Evolutionary conservation across 2,329 filamentous ascomycete genomes (phyloP).

Genomic region (Claviceps monticola): DNA sequence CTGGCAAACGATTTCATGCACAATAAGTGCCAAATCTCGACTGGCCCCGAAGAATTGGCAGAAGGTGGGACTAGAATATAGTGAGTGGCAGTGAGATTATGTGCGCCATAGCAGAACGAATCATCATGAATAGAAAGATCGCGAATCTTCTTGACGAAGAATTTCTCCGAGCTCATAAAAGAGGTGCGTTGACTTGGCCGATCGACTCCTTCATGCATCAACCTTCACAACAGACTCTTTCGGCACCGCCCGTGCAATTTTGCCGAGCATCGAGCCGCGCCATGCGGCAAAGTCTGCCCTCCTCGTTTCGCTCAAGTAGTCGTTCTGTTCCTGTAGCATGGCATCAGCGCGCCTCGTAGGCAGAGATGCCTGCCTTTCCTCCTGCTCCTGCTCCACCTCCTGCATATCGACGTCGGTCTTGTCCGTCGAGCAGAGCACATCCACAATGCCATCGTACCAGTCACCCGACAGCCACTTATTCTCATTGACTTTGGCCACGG

Average conservation of each 20-base stretch:
- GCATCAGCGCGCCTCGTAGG: slow-evolving; percentile 42
- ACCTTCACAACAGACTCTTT: slow-evolving; percentile 20
- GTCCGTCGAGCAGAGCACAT: slow-evolving; percentile 29
- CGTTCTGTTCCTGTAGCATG: slow-evolving; percentile 64
- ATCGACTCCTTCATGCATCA: slow-evolving; percentile 12
- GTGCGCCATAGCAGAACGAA: no score
- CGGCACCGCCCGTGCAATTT: slow-evolving; percentile 33
- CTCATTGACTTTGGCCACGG: slow-evolving; percentile 44
- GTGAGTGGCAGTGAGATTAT: background rate
- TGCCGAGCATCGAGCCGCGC: slow-evolving; percentile 45
- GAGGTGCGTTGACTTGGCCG: background rate
- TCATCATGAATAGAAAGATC: background rate
- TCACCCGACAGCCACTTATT: slow-evolving; percentile 44
- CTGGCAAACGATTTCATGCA: no score
- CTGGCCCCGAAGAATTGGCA: no score
- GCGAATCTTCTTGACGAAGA: background rate
- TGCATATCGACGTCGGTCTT: slow-evolving; percentile 22
- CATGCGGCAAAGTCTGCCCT: slow-evolving; percentile 48
- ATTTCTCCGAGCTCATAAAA: background rate
- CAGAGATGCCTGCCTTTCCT: slow-evolving; percentile 17
- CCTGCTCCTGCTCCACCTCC: slow-evolving; percentile 17
- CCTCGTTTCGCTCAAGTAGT: slow-evolving; percentile 53
- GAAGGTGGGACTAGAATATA: no score
- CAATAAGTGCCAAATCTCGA: no score
- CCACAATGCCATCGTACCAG: slow-evolving; percentile 48